phyloP scores from a whole-genome alignment of 108 stramenopile genomes.

The Nitzschia putrida region DNA sequence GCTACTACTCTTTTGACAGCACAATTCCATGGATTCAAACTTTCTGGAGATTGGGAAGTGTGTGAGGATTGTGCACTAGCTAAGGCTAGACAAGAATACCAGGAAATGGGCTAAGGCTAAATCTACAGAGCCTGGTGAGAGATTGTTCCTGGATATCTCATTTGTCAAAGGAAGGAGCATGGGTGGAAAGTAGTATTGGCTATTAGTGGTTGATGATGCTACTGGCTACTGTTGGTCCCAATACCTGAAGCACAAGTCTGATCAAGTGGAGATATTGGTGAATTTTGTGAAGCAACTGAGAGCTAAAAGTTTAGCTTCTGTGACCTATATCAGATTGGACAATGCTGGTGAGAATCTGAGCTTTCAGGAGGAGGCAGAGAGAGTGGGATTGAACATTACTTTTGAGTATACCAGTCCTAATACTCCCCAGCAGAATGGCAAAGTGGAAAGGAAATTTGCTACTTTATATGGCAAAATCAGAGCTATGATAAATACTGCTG shows the following conservation, averaged over 20 bases:
- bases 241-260: constrained; percentile 25
- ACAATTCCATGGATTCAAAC: no score
- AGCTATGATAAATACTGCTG: not conserved
- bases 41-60: no score
- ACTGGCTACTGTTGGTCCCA: not conserved
- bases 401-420: constrained; percentile 30
- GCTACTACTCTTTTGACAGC: no score
- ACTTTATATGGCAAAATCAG: constrained; percentile 8
- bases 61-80: no score
- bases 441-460: constrained; percentile 33
- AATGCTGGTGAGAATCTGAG: constrained; percentile 40
- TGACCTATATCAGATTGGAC: constrained; percentile 22
- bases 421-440: constrained; percentile 42
- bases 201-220: constrained; percentile 29
- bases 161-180: constrained; percentile 3
- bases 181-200: constrained; percentile 17
- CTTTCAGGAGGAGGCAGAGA: not conserved
- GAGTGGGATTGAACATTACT: not conserved
- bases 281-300: not conserved
- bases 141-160: no score
- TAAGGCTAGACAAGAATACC: no score
- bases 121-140: no score
- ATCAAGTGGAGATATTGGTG: not conserved
- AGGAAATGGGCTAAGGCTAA: no score
- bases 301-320: not conserved